Base-by-base conservation (phyloP, 2,329 filamentous ascomycete species). In the Alternaria brassicicola region DNA sequence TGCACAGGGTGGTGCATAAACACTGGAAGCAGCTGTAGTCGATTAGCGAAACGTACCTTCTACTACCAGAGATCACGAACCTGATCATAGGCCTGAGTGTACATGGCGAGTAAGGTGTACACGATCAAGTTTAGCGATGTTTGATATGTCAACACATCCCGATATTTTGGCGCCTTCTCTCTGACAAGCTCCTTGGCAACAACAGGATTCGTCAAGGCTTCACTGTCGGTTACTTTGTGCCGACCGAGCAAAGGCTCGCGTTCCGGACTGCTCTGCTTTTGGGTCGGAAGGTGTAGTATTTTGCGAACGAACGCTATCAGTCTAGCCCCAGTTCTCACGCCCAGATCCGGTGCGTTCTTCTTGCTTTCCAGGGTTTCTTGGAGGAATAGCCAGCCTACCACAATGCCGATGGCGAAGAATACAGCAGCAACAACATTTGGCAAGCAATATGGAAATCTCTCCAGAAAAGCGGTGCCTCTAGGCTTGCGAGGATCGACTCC, bases 41-140 rank as follows among this genome's bases (percentile, higher is more conserved):
- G 36, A 49, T 71, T 25, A 71, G 64, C 47, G n/a, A 23, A 17
- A 8, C 3, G 33, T 28, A 33, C 1, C 8, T 25, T 0, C 10
- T 15, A n/a, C 8, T 9, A 1, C 6, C 15, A 4, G 19, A 46
- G 19, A 28, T 3, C 9, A 36, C 64, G 21, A 63, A 75, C 75
- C 64, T 96, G 93, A 76, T 98, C 94, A 72, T 88, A 97, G 1
- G 92, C 88, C 36, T 96, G 87, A 0, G 87, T 88, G 76, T 97
- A 93, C 47, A 96, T 84, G 0, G 92, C 90, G 17, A 98, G 83
- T 48, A 95, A 82, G 1, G 89, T 89, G 77, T 98, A 97, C 0
- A 89, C 84, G 2, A 91, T 62, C 1, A 98, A 82, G 64, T 93
- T 91, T 54, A 95, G 82, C 30, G 85, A 83, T 0, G 91, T 91